Evolutionary conservation across 345 rosid genomes (phyloP).

Genomic region (Eutrema japonicum): DNA sequence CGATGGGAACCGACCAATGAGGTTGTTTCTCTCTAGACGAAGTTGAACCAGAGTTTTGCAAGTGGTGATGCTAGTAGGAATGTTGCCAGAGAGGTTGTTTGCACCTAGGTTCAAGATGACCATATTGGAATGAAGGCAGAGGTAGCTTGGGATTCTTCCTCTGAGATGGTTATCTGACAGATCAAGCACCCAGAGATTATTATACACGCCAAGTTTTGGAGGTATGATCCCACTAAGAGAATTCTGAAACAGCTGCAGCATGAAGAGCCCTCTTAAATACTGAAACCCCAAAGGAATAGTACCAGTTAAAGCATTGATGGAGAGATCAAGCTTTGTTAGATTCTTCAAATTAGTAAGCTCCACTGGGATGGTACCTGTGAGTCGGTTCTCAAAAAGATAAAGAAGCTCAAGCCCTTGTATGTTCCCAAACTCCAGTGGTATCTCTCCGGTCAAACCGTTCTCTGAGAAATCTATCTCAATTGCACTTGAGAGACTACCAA

Average conservation of each 20-base stretch:
- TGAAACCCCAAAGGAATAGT: slow-evolving; percentile 77
- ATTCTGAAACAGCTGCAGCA: slow-evolving; percentile 84
- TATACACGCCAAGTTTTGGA: slow-evolving; percentile 64
- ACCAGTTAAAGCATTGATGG: slow-evolving; percentile 74
- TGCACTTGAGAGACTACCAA: slow-evolving; percentile 75
- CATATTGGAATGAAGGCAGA: slow-evolving; percentile 61
- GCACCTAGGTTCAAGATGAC: slow-evolving; percentile 66
- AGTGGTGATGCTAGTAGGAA: slow-evolving; percentile 62
- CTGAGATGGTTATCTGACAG: slow-evolving; percentile 65
- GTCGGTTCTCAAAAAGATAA: slow-evolving; percentile 77
- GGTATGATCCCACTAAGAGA: slow-evolving; percentile 73
- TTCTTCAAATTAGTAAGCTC: slow-evolving; percentile 70
- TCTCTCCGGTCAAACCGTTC: slow-evolving; percentile 67
- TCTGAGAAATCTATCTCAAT: slow-evolving; percentile 84
- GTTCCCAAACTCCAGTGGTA: slow-evolving; percentile 69
- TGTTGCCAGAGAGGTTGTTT: slow-evolving; percentile 70
- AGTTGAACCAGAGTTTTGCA: slow-evolving; percentile 73
- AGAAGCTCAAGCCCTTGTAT: slow-evolving; percentile 69
- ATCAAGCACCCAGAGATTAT: slow-evolving; percentile 79
- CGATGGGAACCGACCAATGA: slow-evolving; percentile 66
- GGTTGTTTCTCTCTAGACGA: slow-evolving; percentile 61
- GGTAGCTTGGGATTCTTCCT: slow-evolving; percentile 69
- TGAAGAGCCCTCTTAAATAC: slow-evolving; percentile 53
- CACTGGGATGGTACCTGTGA: slow-evolving; percentile 69
- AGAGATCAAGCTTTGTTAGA: slow-evolving; percentile 78